Percentiles rank a stretch among this genome's conserved stretches.
phyloP scores from a whole-genome alignment of 202 grass and related monocot species.

The Digitaria exilis region DNA sequence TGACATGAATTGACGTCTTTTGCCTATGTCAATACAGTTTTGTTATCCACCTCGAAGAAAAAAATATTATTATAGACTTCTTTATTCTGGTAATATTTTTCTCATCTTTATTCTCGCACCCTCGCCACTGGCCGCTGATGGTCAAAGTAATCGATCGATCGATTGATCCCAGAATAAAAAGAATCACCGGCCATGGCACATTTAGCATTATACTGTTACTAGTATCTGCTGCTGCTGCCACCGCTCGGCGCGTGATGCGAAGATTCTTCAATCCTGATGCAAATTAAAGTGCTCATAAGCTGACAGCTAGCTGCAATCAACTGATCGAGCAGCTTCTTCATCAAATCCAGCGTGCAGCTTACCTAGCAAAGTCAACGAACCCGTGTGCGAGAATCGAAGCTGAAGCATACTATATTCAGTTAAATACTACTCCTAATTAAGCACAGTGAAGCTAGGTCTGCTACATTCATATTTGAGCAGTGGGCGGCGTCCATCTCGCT shows the following conservation, averaged over 20 bases:
- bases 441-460: not conserved
- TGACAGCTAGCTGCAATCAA: not conserved
- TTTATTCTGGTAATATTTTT: too few relatives aligned
- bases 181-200: too few relatives aligned
- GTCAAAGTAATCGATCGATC: too few relatives aligned
- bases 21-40: too few relatives aligned
- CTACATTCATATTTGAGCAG: not conserved
- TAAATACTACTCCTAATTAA: not conserved
- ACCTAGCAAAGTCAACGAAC: constrained; percentile 15
- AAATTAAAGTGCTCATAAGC: not conserved
- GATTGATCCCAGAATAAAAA: too few relatives aligned
- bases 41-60: too few relatives aligned
- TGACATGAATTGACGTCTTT: too few relatives aligned
- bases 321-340: not conserved
- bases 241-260: not conserved
- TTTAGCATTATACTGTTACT: too few relatives aligned
- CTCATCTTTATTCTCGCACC: too few relatives aligned
- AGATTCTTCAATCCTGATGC: constrained; percentile 15
- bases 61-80: too few relatives aligned
- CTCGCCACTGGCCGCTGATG: too few relatives aligned
- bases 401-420: not conserved
- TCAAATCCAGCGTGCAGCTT: not conserved
- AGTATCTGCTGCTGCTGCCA: too few relatives aligned
- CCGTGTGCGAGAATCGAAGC: constrained; percentile 15
- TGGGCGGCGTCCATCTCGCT: not conserved